Evolutionary conservation across 108 stramenopile genomes (phyloP).

Genomic region (Thalassiosira profunda): DNA sequence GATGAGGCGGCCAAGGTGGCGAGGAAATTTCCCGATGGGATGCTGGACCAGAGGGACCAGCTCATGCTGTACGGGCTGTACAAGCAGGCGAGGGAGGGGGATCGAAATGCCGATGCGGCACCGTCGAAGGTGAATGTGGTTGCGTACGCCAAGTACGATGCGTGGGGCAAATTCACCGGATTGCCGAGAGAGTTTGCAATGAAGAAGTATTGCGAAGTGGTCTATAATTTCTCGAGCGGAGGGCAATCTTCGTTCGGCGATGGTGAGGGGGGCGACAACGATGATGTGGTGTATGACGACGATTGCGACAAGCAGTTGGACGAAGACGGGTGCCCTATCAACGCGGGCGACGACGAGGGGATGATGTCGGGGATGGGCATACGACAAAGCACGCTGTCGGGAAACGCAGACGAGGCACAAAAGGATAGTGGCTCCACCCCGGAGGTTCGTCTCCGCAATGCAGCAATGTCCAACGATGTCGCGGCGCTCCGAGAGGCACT

Average conservation of each 20-base stretch:
- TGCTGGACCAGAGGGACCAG: slow-evolving; percentile 57
- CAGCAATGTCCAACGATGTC: slow-evolving; percentile 51
- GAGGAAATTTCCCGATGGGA: slow-evolving; percentile 13
- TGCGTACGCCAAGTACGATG: slow-evolving; percentile 68
- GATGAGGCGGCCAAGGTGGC: slow-evolving; percentile 23
- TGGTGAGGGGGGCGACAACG: slow-evolving; percentile 12
- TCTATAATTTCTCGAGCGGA: slow-evolving; percentile 46
- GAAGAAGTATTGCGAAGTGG: slow-evolving; percentile 71
- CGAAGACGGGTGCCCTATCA: slow-evolving; percentile 58
- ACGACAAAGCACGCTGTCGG: slow-evolving; percentile 35
- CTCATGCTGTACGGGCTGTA: slow-evolving; percentile 89
- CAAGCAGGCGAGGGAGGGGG: slow-evolving; percentile 89
- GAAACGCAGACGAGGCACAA: slow-evolving; percentile 16
- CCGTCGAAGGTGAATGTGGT: slow-evolving; percentile 64
- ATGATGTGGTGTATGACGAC: slow-evolving; percentile 40
- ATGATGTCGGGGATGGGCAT: slow-evolving; percentile 41
- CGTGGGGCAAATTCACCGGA: slow-evolving; percentile 69
- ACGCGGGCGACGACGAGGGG: slow-evolving; percentile 42
- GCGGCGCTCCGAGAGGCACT: slow-evolving; percentile 30
- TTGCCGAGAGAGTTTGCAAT: slow-evolving; percentile 54
- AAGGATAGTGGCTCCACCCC: slow-evolving; percentile 20
- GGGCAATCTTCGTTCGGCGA: slow-evolving; percentile 25
- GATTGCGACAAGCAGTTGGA: slow-evolving; percentile 41
- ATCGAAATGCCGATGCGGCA: slow-evolving; percentile 40
- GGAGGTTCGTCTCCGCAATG: slow-evolving; percentile 48